Base-by-base conservation (phyloP, 2,329 filamentous ascomycete species). In the Fusarium heterosporum region DNA sequence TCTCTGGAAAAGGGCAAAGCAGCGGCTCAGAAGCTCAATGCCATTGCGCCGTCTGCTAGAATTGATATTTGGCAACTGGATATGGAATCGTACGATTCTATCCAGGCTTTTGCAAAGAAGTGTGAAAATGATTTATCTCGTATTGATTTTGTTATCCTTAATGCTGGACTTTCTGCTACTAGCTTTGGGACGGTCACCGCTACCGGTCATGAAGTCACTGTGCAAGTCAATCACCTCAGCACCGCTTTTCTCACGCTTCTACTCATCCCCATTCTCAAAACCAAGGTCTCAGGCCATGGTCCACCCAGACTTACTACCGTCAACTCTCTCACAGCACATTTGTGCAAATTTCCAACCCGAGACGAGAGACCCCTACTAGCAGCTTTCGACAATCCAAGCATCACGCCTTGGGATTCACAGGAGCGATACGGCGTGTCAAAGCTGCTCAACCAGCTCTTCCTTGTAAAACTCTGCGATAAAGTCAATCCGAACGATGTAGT, bases 381-480 rank as follows among this genome's bases (percentile, higher is more conserved):
- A 8, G 72, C 74, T 0, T 77, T 78, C 39, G 68, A 76, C 40
- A 52, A 74, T 16, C 64, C 69, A 0, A 25, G 53, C 2, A 70
- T 65, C 30, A 66, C 55, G 4, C 59, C 61, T 1, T 78, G 65
- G 56, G 57, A 70, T 52, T 22, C 56, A 0, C 7, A 51, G 2
- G 72, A 76, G 43, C 64, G 68, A 46, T 79, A 79, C 40, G 57
- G 61, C 6, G 62, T 57, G 3, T 75, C 74, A 3, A 80, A 79
- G 47, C 36, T 79, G 6, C 55, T 78, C 4, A 58, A 45, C 5
- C 75, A 78, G 13, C 55, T 78, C 2, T 79, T 82, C 43, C 68
- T 79, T 8, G 75, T 79, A 17, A 76, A 78, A 14, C 72, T 82
- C n/a, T 72, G 75, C 2, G 74, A 79, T 10, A 70, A 77, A 1